Evolutionary conservation across 495 filamentous ascomycete genomes (phyloP).

Genomic region (Neurospora sp.): DNA sequence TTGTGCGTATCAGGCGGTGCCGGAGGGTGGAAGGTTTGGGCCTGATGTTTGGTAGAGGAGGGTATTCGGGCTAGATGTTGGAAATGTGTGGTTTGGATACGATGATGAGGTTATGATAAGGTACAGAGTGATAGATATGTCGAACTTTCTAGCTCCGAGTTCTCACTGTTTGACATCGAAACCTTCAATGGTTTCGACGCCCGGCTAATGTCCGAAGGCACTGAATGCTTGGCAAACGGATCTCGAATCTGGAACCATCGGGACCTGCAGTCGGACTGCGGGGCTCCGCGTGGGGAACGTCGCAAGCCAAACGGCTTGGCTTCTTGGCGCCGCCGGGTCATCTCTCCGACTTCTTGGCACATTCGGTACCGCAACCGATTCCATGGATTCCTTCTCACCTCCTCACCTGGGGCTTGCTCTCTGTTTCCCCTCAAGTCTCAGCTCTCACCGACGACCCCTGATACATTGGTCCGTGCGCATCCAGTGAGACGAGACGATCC

Average conservation of each 20-base stretch:
- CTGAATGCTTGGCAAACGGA: background rate
- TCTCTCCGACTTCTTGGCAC: background rate
- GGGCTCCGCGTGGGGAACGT: background rate
- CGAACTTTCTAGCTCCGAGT: background rate
- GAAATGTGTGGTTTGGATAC: background rate
- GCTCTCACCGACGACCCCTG: background rate
- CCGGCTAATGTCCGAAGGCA: background rate
- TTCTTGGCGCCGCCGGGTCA: background rate
- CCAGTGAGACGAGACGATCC: background rate
- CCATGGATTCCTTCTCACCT: background rate
- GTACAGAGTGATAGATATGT: background rate
- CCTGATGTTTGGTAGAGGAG: slow-evolving; percentile 41
- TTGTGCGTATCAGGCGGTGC: slow-evolving; percentile 43
- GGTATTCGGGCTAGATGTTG: background rate
- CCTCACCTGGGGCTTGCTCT: background rate
- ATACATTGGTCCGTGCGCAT: background rate
- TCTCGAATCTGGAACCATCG: background rate
- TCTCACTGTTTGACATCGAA: background rate
- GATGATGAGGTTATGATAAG: background rate
- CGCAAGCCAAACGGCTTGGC: background rate
- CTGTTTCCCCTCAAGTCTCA: background rate
- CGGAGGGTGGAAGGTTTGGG: slow-evolving; percentile 47
- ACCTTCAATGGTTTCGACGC: background rate
- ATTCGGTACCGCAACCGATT: background rate
- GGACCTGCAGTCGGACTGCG: background rate